These are phyloP conservation scores for Boletus semigastroideus DNA, from an alignment of 1,284 basidiomycete genomes.

Conservation along the genomic window DNA sequence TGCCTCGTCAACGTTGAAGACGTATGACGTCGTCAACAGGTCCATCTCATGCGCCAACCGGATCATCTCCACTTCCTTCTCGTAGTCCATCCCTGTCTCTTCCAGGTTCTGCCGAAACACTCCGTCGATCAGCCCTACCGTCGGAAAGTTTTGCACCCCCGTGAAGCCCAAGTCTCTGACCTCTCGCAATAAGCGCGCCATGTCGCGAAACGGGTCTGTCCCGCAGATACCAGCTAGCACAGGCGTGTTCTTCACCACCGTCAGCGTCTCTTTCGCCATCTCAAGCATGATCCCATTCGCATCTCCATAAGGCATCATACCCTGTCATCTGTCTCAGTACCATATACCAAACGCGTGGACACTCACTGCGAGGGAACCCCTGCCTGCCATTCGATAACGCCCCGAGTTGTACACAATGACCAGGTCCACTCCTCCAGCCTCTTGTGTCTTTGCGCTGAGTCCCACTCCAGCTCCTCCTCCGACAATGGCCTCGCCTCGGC, in stretches of 20 bases:
- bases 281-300: conserved; percentile 33
- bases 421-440: conserved; percentile 29
- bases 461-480: conserved; percentile 32
- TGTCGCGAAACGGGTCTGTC: conserved; percentile 32
- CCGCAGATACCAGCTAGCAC: conserved; percentile 28
- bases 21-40: conserved; percentile 31
- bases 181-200: conserved; percentile 22
- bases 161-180: conserved; percentile 30
- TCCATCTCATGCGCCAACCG: conserved; percentile 27
- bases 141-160: conserved; percentile 33
- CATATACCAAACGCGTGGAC: background rate
- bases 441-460: conserved; percentile 30
- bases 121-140: conserved; percentile 32
- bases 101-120: conserved; percentile 33
- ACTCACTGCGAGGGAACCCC: conserved; percentile 31
- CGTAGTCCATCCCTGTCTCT: conserved; percentile 34
- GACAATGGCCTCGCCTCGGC: conserved; percentile 23
- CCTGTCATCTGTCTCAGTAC: conserved; percentile 18
- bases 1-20: conserved; percentile 29
- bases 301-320: conserved; percentile 35
- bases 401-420: conserved; percentile 34
- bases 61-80: conserved; percentile 35
- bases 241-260: conserved; percentile 28
- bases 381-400: conserved; percentile 31
- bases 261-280: conserved; percentile 31